phyloP scores from a whole-genome alignment of 257 asterid genomes.

The Nicotiana attenuata region DNA sequence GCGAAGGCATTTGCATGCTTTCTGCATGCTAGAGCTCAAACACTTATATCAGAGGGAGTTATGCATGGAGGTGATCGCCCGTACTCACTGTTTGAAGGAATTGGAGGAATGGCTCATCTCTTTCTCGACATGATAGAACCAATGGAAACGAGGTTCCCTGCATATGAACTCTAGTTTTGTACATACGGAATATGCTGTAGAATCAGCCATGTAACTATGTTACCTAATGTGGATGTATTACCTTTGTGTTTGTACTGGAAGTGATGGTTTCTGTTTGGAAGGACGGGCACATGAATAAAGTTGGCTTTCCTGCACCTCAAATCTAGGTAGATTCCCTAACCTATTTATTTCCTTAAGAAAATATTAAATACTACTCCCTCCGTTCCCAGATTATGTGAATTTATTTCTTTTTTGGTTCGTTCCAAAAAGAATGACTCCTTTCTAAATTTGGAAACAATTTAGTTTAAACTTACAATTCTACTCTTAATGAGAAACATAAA shows the following conservation, averaged over 20 bases:
- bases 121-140: constrained; percentile 66
- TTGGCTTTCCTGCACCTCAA: background rate
- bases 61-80: constrained; percentile 87
- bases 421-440: too few relatives aligned
- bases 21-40: constrained; percentile 49
- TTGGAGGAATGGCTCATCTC: constrained; percentile 65
- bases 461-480: too few relatives aligned
- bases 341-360: background rate
- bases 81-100: constrained; percentile 69
- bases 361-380: too few relatives aligned
- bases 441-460: too few relatives aligned
- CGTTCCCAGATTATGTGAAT: too few relatives aligned
- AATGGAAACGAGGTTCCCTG: constrained; percentile 61
- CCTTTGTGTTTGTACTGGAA: background rate
- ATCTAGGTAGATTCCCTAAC: background rate
- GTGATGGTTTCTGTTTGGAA: background rate
- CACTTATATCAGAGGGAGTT: constrained; percentile 52
- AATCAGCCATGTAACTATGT: background rate
- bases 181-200: background rate
- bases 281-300: too few relatives aligned
- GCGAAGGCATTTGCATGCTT: constrained; percentile 76
- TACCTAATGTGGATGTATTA: background rate
- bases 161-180: constrained; percentile 48
- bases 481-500: too few relatives aligned
- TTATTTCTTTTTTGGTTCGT: too few relatives aligned